Percentiles rank a stretch among this genome's conserved stretches.
phyloP scores from a whole-genome alignment of 352 stramenopile species.

The Pythium brachiatum region DNA sequence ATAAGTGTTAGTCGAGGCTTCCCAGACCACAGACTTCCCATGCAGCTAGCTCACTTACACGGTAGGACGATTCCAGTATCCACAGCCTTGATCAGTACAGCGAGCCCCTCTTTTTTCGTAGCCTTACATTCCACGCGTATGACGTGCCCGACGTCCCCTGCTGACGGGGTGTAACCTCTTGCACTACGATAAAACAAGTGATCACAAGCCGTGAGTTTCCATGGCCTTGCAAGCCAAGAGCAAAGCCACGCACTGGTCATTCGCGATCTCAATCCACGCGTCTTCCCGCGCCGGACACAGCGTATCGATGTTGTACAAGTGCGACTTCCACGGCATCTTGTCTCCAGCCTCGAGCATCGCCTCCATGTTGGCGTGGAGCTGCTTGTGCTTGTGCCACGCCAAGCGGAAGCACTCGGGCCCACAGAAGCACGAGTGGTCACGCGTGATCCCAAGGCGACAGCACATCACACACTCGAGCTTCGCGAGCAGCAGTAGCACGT shows the following conservation, averaged over 20 bases:
- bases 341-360: constrained; percentile 13
- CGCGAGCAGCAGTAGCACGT: constrained; percentile 39
- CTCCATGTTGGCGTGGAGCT: constrained; percentile 32
- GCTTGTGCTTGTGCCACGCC: constrained; percentile 43
- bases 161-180: constrained; percentile 64
- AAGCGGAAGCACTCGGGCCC: constrained; percentile 40
- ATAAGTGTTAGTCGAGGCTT: no score
- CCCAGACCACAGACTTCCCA: no score
- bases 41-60: constrained; percentile 60
- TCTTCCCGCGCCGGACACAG: constrained; percentile 30
- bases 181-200: constrained; percentile 5
- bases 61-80: constrained; percentile 85
- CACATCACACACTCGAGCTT: constrained; percentile 47
- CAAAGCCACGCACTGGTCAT: constrained; percentile 23
- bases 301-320: constrained; percentile 30
- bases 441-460: constrained; percentile 35
- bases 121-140: constrained; percentile 80
- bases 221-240: background rate
- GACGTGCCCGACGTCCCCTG: constrained; percentile 71
- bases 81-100: constrained; percentile 66
- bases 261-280: constrained; percentile 34
- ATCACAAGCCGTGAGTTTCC: background rate
- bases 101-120: constrained; percentile 46
- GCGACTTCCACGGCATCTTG: constrained; percentile 34
- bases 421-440: constrained; percentile 42